phyloP scores from a whole-genome alignment of 352 stramenopile genomes.

The Pythium grandisporangium region DNA sequence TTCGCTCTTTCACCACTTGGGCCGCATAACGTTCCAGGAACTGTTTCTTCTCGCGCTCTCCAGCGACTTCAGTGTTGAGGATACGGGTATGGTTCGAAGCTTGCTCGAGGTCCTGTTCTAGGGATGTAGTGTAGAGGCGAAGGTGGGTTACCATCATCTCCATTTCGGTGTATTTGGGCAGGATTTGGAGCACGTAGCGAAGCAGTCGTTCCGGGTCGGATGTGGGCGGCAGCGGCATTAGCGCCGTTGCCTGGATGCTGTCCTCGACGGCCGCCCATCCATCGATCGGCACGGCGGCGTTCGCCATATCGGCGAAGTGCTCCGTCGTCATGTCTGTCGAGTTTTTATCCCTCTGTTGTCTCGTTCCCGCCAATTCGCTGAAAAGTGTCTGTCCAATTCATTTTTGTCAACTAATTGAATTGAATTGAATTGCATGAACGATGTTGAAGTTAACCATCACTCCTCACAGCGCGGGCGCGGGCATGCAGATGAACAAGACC shows the following conservation, averaged over 20 bases:
- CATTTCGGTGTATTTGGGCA: constrained; percentile 77
- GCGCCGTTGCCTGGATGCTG: constrained; percentile 31
- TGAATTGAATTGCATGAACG: constrained; percentile 7
- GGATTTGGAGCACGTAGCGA: constrained; percentile 62
- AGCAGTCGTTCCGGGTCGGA: constrained; percentile 67
- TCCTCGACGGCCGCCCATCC: constrained; percentile 58
- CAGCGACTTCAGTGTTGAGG: constrained; percentile 30
- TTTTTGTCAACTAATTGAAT: constrained; percentile 13
- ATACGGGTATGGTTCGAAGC: constrained; percentile 47
- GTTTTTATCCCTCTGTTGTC: neutral
- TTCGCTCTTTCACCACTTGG: constrained; percentile 81
- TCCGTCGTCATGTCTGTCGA: neutral
- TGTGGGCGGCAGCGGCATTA: constrained; percentile 56
- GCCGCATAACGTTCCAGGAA: constrained; percentile 76
- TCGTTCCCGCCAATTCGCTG: too few species aligned
- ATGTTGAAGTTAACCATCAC: constrained; percentile 17
- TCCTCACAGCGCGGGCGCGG: neutral
- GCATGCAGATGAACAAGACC: neutral
- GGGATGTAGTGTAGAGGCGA: constrained; percentile 49
- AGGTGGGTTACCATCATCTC: constrained; percentile 74
- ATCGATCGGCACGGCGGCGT: neutral
- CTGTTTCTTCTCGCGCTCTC: constrained; percentile 67
- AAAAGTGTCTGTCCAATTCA: too few species aligned
- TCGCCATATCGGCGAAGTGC: constrained; percentile 4
- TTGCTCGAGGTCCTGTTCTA: constrained; percentile 76